phyloP scores from a whole-genome alignment of 2,329 filamentous ascomycete species.

The Colletotrichum lini region DNA sequence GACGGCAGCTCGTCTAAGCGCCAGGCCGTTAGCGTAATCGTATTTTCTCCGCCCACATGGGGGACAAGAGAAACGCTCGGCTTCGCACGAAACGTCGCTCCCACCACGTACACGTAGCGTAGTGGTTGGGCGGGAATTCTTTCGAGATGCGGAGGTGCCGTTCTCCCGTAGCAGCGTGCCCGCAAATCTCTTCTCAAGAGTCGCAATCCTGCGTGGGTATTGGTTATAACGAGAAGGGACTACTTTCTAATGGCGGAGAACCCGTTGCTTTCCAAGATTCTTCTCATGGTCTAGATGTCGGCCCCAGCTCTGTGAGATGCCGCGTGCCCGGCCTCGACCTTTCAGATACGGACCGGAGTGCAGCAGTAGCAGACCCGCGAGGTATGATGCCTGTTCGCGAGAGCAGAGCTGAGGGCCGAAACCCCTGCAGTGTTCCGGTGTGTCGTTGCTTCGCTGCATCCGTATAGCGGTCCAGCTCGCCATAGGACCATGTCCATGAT shows the following conservation, averaged over 20 bases:
- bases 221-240: not conserved
- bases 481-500: not conserved
- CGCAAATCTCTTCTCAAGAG: not conserved
- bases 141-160: not conserved
- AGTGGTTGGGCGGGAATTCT: not conserved
- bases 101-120: too few relatives aligned
- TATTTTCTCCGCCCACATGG: conserved; percentile 5
- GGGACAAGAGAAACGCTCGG: not conserved
- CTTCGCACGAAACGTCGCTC: not conserved
- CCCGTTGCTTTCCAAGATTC: not conserved
- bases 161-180: not conserved
- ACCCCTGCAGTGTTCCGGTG: conserved; percentile 4
- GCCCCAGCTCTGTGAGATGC: conserved; percentile 2
- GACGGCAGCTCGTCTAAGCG: not conserved
- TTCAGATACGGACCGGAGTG: not conserved
- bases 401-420: not conserved
- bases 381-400: not conserved
- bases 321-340: conserved; percentile 11
- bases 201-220: not conserved
- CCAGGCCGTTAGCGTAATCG: not conserved
- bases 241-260: not conserved
- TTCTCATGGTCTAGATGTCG: not conserved
- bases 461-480: not conserved
- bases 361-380: not conserved
- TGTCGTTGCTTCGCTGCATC: not conserved